Conservation (phyloP, 768 basidiomycete genomes). For the Termitomyces titanicus region DNA sequence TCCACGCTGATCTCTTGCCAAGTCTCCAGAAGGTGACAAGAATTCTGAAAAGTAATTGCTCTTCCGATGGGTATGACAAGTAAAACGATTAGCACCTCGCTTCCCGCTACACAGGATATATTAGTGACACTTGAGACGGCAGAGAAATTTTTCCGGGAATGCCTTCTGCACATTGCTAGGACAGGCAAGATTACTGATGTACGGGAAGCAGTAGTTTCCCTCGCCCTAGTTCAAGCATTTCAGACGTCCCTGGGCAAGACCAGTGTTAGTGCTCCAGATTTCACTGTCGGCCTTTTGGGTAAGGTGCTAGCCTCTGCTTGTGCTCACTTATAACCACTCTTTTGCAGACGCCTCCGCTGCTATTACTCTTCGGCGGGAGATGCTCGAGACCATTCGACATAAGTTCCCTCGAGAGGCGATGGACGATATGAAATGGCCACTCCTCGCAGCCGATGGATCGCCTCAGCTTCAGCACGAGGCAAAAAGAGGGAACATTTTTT, state of each 20-base stretch:
- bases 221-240: constrained; percentile 70
- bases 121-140: constrained; percentile 60
- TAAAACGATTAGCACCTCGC: constrained; percentile 32
- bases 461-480: constrained; percentile 27
- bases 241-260: constrained; percentile 76
- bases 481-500: constrained; percentile 11
- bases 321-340: background rate
- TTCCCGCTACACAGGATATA: constrained; percentile 53
- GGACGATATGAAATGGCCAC: constrained; percentile 80
- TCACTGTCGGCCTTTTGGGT: constrained; percentile 68
- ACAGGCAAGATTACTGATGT: constrained; percentile 69
- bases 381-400: constrained; percentile 74
- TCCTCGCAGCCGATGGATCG: constrained; percentile 41
- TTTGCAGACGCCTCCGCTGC: constrained; percentile 66
- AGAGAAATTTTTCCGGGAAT: constrained; percentile 66
- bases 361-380: constrained; percentile 80
- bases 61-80: constrained; percentile 76
- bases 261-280: constrained; percentile 41
- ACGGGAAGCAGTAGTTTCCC: constrained; percentile 68
- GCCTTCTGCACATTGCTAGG: constrained; percentile 49
- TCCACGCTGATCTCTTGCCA: background rate
- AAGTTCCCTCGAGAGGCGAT: constrained; percentile 50
- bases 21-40: background rate
- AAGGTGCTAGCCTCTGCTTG: constrained; percentile 11
- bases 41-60: constrained; percentile 58